Evolutionary conservation across 2,329 filamentous ascomycete species (phyloP), one percentile per base, ranked within the genome.

Genomic region (Penicillium sumatraense): DNA sequence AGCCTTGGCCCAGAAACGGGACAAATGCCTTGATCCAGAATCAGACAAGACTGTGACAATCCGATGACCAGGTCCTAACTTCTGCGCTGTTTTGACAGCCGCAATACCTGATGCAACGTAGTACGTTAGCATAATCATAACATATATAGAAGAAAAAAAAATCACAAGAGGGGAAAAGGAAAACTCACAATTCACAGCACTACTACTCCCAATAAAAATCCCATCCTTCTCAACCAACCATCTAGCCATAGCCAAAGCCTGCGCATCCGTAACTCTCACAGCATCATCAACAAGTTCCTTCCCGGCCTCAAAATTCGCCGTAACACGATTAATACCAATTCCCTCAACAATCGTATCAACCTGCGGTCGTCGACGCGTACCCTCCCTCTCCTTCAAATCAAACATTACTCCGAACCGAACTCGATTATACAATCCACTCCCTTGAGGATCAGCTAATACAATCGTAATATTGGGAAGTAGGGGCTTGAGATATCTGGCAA

Each of bases 331-430:
- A 73, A 98, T 90, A 1, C 95, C 95, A 61, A 99, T 91, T 1
- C 95, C 95, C 76, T 99, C 96, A 24, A 99, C 91, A 61, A 99
- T 91, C 4, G 89, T 93, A 78, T 99, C 96, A 49, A 99, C 91
- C 75, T 99, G 96, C 66, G 90, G 87, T 56, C 95, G 83, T 46
- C 96, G 83, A 13, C 95, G 82, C 11, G 93, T 98, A 3, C 95
- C 95, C 80, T 99, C 95, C 61, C 84, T 85, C 77, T 99, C 95
- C 26, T 90, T 96, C 1, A 83, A 68, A 56, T 92, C 89, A 76
- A 97, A 99, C 91, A 99, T 96, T 58, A 99, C 95, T 5, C 93
- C 95, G 73, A 95, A 90, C 64, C 89, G 89, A 62, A 99, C 83
- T 69, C 91, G 89, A 78, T 99, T 96, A 80, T 89, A 97, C 23